These are phyloP conservation scores for Vigna trinervia DNA, from an alignment of 306 rosid genomes.

Conservation along the genomic window DNA sequence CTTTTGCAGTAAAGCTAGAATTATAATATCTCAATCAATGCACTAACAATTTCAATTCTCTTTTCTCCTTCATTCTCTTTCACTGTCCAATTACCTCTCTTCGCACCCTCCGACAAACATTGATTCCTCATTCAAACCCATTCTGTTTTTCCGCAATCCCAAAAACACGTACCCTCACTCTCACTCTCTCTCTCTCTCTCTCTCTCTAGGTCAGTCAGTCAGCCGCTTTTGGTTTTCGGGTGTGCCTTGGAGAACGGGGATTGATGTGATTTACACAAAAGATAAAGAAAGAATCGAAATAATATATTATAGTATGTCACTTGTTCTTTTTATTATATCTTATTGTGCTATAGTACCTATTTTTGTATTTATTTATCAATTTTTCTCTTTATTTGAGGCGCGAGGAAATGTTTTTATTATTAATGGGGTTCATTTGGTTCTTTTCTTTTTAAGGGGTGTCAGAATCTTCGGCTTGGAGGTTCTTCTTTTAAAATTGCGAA, in stretches of 20 bases:
- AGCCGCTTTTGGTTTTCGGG: constrained; percentile 46
- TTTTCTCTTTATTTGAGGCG: not conserved
- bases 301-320: not conserved
- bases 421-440: no score
- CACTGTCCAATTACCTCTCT: constrained; percentile 49
- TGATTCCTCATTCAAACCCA: constrained; percentile 40
- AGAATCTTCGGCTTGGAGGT: constrained; percentile 50
- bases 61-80: constrained; percentile 18
- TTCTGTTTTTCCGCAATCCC: constrained; percentile 39
- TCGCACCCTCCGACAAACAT: constrained; percentile 49
- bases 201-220: constrained; percentile 23
- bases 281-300: constrained; percentile 42
- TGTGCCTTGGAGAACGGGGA: constrained; percentile 38
- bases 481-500: constrained; percentile 38
- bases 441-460: constrained; percentile 33
- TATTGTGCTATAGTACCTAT: not conserved
- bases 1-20: constrained; percentile 45
- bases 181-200: not conserved
- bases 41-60: constrained; percentile 9
- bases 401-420: not conserved
- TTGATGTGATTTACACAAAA: constrained; percentile 53
- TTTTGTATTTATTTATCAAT: not conserved
- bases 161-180: constrained; percentile 17
- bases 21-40: constrained; percentile 4
- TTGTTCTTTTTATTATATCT: not conserved